Base-by-base conservation (phyloP, 2,329 filamentous ascomycete genomes). In the Nigrospora sphaerica region DNA sequence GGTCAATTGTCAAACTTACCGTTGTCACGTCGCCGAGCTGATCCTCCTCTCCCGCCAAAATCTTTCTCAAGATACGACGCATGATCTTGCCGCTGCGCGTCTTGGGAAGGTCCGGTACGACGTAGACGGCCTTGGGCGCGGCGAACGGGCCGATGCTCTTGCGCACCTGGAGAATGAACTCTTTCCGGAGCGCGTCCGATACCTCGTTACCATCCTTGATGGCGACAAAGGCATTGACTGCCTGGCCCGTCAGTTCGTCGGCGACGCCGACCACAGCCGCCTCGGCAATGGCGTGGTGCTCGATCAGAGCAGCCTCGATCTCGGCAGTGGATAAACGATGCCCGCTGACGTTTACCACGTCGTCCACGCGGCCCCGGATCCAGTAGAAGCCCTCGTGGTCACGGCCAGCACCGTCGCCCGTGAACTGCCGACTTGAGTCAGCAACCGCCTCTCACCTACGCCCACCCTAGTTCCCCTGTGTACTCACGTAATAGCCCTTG, bases 361-460 rank as follows among this genome's bases (percentile, higher is more conserved):
- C 93, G 63, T 98, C 93, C 45, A 98, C 93, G 68, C 93, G 90
- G 54, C 93, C 93, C 52, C 93, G 88, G 66, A 98, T 98, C 93
- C 93, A 98, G 81, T 97, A 98, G 77, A 96, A 98, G 47, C 93
- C 93, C 61, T 98, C 93, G 69, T 95, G 87, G 66, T 98, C 93
- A 63, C 93, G 88, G 49, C 88, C 93, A 46, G 93, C 93, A 63
- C 93, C 93, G 63, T 98, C 93, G 48, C 88, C 88, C 14, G 88
- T 93, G 72, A 93, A 95, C 84, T 88, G 46, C 5, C 41, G 18
- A 38, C 40, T 11, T 23, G 17, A 17, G 16, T 34, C 23, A 7
- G 6, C 18, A 32, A 10, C 23, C 23, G 6, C 7, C 23, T 10
- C 23, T 28, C 23, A 2, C 23, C 23, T 28, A 10, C 23, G 23